phyloP scores from a whole-genome alignment of 257 asterid genomes.

The Rubia yunnanensis region DNA sequence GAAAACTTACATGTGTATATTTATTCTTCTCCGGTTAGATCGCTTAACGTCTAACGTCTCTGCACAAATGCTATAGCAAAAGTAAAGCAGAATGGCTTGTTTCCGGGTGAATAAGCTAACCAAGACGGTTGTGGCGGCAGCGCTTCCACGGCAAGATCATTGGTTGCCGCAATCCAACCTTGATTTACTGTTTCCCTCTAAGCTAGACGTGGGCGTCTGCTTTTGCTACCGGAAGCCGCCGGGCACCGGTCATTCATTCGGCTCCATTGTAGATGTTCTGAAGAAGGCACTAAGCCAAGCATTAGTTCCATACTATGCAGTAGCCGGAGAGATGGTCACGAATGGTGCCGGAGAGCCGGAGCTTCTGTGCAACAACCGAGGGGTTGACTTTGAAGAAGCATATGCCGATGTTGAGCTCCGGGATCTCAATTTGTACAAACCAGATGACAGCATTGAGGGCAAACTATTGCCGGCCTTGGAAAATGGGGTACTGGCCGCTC shows the following conservation, averaged over 20 bases:
- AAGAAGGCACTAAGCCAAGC: conserved; percentile 46
- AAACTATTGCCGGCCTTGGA: conserved; percentile 46
- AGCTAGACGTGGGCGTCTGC: conserved; percentile 40
- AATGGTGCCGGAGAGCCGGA: conserved; percentile 52
- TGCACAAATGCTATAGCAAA: too few relatives aligned
- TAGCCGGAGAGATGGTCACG: conserved; percentile 37
- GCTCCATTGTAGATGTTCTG: conserved; percentile 17
- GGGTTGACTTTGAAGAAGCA: conserved; percentile 55
- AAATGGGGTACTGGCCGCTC: conserved; percentile 50
- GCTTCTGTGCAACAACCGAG: conserved; percentile 52
- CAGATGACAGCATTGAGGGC: conserved; percentile 39
- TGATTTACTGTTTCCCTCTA: conserved; percentile 59
- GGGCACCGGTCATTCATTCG: not conserved
- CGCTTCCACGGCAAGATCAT: conserved; percentile 43
- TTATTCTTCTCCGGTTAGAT: too few relatives aligned
- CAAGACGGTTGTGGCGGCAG: conserved; percentile 41
- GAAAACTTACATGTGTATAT: too few relatives aligned
- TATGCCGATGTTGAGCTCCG: conserved; percentile 32
- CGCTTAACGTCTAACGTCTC: too few relatives aligned
- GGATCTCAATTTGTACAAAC: conserved; percentile 42
- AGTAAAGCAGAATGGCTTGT: too few relatives aligned
- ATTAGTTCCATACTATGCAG: conserved; percentile 32
- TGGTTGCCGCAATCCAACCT: conserved; percentile 62
- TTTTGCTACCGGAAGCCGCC: conserved; percentile 33
- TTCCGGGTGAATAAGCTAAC: conserved; percentile 29